Conservation (phyloP, 2,329 filamentous ascomycete species). For the Gliomastix tumulicola region DNA sequence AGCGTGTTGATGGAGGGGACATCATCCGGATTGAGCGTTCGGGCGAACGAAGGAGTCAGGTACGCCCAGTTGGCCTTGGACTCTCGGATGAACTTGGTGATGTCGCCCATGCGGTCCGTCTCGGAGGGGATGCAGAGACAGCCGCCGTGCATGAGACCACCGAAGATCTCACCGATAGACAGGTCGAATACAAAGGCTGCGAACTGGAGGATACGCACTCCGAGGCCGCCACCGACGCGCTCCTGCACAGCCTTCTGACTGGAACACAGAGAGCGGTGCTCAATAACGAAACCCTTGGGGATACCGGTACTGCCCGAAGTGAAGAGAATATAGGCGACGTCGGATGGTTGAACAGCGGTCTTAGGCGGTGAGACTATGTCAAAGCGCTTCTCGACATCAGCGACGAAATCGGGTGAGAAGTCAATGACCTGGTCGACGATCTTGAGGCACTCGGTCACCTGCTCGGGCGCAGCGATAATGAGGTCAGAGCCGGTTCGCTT, state of each 20-base stretch:
- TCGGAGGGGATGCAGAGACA: constrained; percentile 1
- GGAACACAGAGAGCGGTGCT: constrained; percentile 2
- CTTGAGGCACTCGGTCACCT: not conserved
- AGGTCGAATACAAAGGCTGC: constrained; percentile 1
- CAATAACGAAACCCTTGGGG: constrained; percentile 6
- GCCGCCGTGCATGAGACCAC: not conserved
- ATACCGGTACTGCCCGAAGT: constrained; percentile 5
- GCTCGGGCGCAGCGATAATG: constrained; percentile 11
- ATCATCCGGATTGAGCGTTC: not conserved
- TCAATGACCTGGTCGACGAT: not conserved
- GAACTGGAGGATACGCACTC: not conserved
- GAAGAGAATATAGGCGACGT: constrained; percentile 5
- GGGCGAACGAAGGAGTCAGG: constrained; percentile 1
- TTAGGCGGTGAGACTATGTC: not conserved
- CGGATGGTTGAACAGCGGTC: not conserved
- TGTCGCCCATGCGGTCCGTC: not conserved
- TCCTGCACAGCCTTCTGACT: not conserved
- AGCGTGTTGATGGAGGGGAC: constrained; percentile 2
- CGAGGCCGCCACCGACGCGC: not conserved
- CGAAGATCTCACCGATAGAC: constrained; percentile 2
- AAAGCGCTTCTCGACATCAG: not conserved
- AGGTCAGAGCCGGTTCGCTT: constrained; percentile 23
- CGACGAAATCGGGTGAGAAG: not conserved
- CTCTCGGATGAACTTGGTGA: not conserved
- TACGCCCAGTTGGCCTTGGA: not conserved